phyloP scores from a whole-genome alignment of 2,329 filamentous ascomycete genomes.

The Arthroderma sp. region DNA sequence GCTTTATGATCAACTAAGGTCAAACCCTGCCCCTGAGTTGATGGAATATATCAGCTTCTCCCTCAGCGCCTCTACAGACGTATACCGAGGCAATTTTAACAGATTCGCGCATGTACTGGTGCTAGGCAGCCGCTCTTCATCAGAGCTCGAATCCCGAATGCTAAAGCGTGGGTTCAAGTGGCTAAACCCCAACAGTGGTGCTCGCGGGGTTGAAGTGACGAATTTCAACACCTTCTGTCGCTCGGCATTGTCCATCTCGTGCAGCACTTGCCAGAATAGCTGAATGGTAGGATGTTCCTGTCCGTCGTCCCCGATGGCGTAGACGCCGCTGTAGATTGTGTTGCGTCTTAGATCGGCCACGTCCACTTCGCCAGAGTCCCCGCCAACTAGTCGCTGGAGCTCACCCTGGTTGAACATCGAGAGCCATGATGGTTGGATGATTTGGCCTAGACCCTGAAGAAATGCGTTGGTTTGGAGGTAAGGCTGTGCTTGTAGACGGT shows the following conservation, averaged over 20 bases:
- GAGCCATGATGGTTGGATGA: constrained; percentile 86
- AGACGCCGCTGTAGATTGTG: constrained; percentile 78
- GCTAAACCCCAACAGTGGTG: constrained; percentile 76
- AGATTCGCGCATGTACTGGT: constrained; percentile 95
- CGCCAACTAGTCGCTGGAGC: constrained; percentile 82
- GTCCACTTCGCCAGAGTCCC: constrained; percentile 74
- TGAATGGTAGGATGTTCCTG: constrained; percentile 73
- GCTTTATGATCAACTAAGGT: constrained; percentile 38
- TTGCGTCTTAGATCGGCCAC: constrained; percentile 72
- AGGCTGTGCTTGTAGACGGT: constrained; percentile 72
- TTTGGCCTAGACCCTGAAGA: constrained; percentile 67
- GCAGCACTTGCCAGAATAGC: constrained; percentile 87
- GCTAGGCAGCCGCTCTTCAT: constrained; percentile 70
- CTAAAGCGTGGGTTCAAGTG: constrained; percentile 76
- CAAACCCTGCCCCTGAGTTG: constrained; percentile 82
- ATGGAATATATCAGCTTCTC: constrained; percentile 83
- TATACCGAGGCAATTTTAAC: constrained; percentile 79
- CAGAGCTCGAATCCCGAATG: constrained; percentile 69
- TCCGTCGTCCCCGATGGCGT: constrained; percentile 76
- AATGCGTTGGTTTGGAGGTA: constrained; percentile 75
- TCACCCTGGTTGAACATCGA: constrained; percentile 98
- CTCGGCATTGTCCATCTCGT: constrained; percentile 59
- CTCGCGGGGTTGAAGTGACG: constrained; percentile 83
- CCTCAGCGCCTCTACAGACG: constrained; percentile 49
- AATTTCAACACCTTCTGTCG: constrained; percentile 83